Conservation (phyloP, 2,329 filamentous ascomycete genomes). For the Plenodomus lindquistii region DNA sequence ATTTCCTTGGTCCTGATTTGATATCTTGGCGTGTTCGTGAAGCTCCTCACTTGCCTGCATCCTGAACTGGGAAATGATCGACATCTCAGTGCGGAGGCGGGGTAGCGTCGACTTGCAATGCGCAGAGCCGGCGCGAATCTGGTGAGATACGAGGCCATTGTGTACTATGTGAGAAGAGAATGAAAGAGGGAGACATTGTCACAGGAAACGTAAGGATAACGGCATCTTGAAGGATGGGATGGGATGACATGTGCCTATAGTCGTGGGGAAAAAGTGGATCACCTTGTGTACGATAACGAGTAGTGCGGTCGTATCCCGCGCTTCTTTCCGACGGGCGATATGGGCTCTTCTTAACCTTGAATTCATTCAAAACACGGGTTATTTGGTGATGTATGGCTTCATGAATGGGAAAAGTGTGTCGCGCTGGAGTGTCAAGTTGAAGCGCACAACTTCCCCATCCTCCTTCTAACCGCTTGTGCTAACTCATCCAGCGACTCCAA, state of each 20-base stretch:
- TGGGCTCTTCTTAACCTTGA: neutral
- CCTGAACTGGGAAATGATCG: slow-evolving; percentile 5
- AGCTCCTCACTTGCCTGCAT: slow-evolving; percentile 20
- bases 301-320: slow-evolving; percentile 15
- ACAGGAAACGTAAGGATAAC: slow-evolving; percentile 9
- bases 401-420: too few relatives aligned
- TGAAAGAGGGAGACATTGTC: slow-evolving; percentile 11
- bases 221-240: slow-evolving; percentile 18
- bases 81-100: slow-evolving; percentile 16
- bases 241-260: slow-evolving; percentile 22
- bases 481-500: slow-evolving; percentile 51
- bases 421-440: too few relatives aligned
- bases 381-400: too few relatives aligned
- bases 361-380: neutral
- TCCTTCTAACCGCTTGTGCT: slow-evolving; percentile 31
- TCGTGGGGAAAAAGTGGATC: slow-evolving; percentile 17
- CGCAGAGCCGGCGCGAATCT: slow-evolving; percentile 19
- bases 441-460: slow-evolving; percentile 6
- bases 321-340: neutral
- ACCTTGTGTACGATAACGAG: slow-evolving; percentile 23
- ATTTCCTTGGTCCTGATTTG: slow-evolving; percentile 52
- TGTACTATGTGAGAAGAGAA: neutral
- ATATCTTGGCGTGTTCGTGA: slow-evolving; percentile 38
- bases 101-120: slow-evolving; percentile 25
- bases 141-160: slow-evolving; percentile 18